Base-by-base conservation (phyloP, 257 asterid genomes). In the Buddleja alternifolia region DNA sequence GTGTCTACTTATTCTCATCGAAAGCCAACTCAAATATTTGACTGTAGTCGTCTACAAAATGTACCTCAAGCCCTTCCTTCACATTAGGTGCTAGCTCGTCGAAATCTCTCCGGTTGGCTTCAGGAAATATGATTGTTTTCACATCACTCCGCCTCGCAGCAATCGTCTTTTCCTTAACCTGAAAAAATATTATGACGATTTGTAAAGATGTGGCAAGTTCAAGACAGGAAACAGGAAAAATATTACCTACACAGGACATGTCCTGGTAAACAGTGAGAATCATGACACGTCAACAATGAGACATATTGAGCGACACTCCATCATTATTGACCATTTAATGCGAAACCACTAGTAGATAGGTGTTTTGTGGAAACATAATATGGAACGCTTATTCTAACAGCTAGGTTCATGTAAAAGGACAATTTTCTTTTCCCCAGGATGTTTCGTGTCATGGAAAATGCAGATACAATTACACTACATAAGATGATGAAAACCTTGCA, bases 131-230 rank as follows among this genome's bases (percentile, higher is more conserved):
- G 58, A 94, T 89, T 8, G 88, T 89, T 83, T 94, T 91, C 75
- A 94, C 87, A 14, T 70, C 90, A 46, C 97, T 94, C 45, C 99
- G 85, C 73, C 99, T 80, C 14, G 97, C 99, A 69, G 99, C 99
- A 53, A 94, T 91, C 0, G 99, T 83, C 87, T 94, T 94, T 73
- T 94, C 99, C 80, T 94, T 94, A 7, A 94, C 96, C 96, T 89
- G 78, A 20, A 55, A 50, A 7, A 50, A 67, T 4, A 6, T 48
- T 24, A 16, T 12, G 29, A 11, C 29, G 29, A 59, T 24, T 39
- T 17, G 48, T 16, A 20, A 23, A 23, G 21, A 54, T n/a, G 21
- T 0, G n/a, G 10, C 7, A 52, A 19, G 23, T 23, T 66, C 14
- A 37, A 51, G 2, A 11, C 1, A 3, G 11, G 10, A 21, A 20